Base-by-base conservation (phyloP, 2,329 filamentous ascomycete genomes). In the Zymoseptoria brevis region DNA sequence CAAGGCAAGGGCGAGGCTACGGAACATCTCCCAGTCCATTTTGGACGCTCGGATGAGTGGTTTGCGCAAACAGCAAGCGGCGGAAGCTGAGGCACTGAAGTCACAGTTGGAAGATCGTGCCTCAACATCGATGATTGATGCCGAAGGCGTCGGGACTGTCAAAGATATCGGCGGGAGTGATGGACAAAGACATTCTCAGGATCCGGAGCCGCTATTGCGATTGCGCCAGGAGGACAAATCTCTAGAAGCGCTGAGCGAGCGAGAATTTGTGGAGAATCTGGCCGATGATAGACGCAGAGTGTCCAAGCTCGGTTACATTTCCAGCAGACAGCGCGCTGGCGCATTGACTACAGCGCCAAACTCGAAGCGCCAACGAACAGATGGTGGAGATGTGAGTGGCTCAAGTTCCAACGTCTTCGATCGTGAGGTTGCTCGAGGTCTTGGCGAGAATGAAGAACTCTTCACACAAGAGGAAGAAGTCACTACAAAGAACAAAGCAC, bases 381-480 rank as follows among this genome's bases (percentile, higher is more conserved):
- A 66, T 16, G 62, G 60, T 24, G 63, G 62, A 22, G 58, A 59
- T 26, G 49, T 50, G 51, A 56, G 52, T 24, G 53, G 59, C 13
- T 61, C 50, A 24, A 62, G 48, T 53, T 22, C 55, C 22, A 55
- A 58, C 48, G 57, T 57, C 35, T 72, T 71, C 72, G 92, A 97
- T 69, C 85, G 92, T 54, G 94, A 97, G 74, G 89, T 95, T 52
- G 93, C 94, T 19, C 87, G 90, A 62, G 94, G 94, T 1, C 84
- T 99, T 8, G 85, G 87, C 62, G 94, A 97, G 70, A 91, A 96
- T 69, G 94, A 99, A 73, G 94, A 99, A 74, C 89, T 99, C 35
- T 96, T 99, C 70, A 86, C 89, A 0, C 89, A 87, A 8, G 94
- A 99, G 76, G 94, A 96, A 75, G 82, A 87, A 49, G 85, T 96